Conservation (phyloP, 2,329 filamentous ascomycete genomes). For the Fusarium sterilihyphosum region DNA sequence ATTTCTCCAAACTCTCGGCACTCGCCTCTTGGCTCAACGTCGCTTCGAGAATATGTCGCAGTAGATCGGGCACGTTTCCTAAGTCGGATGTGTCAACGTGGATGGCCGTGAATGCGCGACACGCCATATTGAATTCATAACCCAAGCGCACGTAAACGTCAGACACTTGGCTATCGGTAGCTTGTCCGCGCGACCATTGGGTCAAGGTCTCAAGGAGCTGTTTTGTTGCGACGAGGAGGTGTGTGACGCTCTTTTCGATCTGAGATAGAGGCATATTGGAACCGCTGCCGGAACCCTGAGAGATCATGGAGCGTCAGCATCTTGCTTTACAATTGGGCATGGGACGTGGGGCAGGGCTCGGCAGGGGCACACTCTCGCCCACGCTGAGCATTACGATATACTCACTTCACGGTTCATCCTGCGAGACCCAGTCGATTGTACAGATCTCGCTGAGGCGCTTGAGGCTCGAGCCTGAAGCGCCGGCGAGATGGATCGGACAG, state of each 20-base stretch:
- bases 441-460: constrained; percentile 73
- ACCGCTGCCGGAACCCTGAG: constrained; percentile 63
- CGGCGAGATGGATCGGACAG: constrained; percentile 69
- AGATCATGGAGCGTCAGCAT: constrained; percentile 38
- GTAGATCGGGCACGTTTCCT: constrained; percentile 91
- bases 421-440: constrained; percentile 50
- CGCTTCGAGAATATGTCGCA: constrained; percentile 91
- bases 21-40: constrained; percentile 97
- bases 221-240: constrained; percentile 96
- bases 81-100: constrained; percentile 95
- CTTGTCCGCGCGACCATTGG: constrained; percentile 93
- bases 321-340: constrained; percentile 22
- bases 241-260: constrained; percentile 98
- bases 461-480: constrained; percentile 71
- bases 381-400: constrained; percentile 4
- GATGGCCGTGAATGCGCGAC: constrained; percentile 94
- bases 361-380: constrained; percentile 29
- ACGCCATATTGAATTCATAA: constrained; percentile 99
- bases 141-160: constrained; percentile 97
- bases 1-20: constrained; percentile 91
- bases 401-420: constrained; percentile 50
- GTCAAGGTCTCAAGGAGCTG: constrained; percentile 97
- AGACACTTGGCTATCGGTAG: constrained; percentile 93
- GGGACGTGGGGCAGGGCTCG: constrained; percentile 34
- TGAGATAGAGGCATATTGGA: constrained; percentile 84